Conservation (phyloP, 2,329 filamentous ascomycete genomes). For the Xylariaceae sp. region DNA sequence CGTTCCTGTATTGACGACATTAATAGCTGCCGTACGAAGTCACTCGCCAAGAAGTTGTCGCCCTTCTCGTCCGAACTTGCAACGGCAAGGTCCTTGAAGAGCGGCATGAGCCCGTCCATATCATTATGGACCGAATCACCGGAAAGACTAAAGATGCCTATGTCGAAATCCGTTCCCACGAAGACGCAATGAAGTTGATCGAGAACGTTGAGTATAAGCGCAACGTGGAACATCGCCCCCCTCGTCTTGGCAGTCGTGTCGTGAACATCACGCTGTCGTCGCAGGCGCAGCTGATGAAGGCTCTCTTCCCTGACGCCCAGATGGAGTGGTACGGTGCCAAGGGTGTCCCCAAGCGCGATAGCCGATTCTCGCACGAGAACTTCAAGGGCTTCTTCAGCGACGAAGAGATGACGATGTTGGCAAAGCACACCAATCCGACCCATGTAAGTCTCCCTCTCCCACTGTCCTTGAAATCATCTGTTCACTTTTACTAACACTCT, state of each 20-base stretch:
- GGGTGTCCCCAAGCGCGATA: constrained; percentile 39
- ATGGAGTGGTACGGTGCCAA: constrained; percentile 51
- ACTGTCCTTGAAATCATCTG: constrained; percentile 5
- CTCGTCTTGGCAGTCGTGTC: constrained; percentile 55
- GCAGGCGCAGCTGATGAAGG: constrained; percentile 56
- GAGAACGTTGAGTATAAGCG: constrained; percentile 22
- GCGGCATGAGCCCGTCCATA: constrained; percentile 42
- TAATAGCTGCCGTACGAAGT: constrained; percentile 42
- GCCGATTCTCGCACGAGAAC: constrained; percentile 44
- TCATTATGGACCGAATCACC: constrained; percentile 47
- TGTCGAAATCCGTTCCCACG: constrained; percentile 42
- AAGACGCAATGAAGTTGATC: constrained; percentile 44
- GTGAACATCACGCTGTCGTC: constrained; percentile 57
- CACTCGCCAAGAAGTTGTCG: constrained; percentile 40
- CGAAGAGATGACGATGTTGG: constrained; percentile 63
- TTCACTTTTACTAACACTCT: neutral
- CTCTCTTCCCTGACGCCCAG: constrained; percentile 57
- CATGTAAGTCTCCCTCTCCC: constrained; percentile 46
- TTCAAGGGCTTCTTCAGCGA: constrained; percentile 60
- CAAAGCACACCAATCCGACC: constrained; percentile 61
- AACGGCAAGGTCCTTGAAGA: constrained; percentile 41
- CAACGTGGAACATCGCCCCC: constrained; percentile 32
- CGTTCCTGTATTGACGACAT: constrained; percentile 2
- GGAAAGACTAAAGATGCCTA: constrained; percentile 47
- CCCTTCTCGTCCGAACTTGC: constrained; percentile 39